Percentiles rank a stretch among this genome's conserved stretches.
phyloP scores from a whole-genome alignment of 2,329 filamentous ascomycete genomes.

The Cladosporium sp. region DNA sequence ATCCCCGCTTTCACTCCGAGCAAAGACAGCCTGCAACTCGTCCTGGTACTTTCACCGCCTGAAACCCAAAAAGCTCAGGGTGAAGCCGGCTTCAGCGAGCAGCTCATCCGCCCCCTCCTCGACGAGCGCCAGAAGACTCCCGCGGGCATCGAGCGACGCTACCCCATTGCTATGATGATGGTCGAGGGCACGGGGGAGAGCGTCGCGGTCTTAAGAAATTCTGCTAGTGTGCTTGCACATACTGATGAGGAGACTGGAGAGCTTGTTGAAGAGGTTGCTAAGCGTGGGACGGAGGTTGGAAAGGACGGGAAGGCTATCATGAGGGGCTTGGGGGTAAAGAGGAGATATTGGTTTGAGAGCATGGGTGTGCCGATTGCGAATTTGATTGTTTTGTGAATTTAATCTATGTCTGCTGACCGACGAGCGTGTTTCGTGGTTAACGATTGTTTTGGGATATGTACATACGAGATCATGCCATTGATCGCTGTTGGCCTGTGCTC shows the following conservation, averaged over 20 bases:
- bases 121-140: conserved; percentile 70
- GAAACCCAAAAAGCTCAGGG: conserved; percentile 36
- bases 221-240: conserved; percentile 37
- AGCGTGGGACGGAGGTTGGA: neutral
- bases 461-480: too few relatives aligned
- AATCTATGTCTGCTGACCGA: neutral
- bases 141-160: conserved; percentile 62
- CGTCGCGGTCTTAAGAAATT: conserved; percentile 59
- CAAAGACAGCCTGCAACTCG: conserved; percentile 65
- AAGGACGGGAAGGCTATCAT: conserved; percentile 53
- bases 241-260: conserved; percentile 18
- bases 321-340: conserved; percentile 66
- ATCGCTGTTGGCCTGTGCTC: neutral
- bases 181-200: conserved; percentile 66
- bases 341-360: conserved; percentile 76
- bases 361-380: conserved; percentile 77
- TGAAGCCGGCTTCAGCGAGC: conserved; percentile 24
- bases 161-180: conserved; percentile 80
- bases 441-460: too few relatives aligned
- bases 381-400: conserved; percentile 60
- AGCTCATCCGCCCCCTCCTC: conserved; percentile 63
- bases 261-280: conserved; percentile 12
- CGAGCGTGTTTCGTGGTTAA: too few relatives aligned
- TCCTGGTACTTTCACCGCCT: conserved; percentile 69
- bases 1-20: conserved; percentile 69